Conservation (phyloP, 768 basidiomycete genomes). For the Terana coerulea region DNA sequence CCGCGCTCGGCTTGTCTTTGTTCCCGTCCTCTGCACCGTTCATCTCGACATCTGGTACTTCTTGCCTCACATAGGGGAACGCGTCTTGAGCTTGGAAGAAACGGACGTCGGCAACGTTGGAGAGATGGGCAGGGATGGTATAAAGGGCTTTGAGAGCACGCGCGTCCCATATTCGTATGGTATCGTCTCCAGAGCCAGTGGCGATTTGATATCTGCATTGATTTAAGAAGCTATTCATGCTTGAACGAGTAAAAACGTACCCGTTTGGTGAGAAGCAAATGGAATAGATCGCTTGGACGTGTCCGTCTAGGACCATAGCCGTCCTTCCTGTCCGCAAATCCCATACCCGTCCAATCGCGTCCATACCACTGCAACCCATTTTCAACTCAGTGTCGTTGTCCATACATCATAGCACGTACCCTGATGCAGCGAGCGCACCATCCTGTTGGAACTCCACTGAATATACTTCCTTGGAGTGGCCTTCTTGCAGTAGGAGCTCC, state of each 20-base stretch:
- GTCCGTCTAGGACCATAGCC: constrained; percentile 97
- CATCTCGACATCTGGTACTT: constrained; percentile 38
- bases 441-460: constrained; percentile 95
- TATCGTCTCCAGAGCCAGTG: constrained; percentile 95
- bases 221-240: background rate
- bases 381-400: background rate
- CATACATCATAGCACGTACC: constrained; percentile 48
- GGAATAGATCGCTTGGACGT: constrained; percentile 87
- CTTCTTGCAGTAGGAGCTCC: constrained; percentile 89
- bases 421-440: constrained; percentile 88
- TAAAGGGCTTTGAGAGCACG: constrained; percentile 89
- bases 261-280: constrained; percentile 96
- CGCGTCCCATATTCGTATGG: constrained; percentile 98
- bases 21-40: constrained; percentile 33
- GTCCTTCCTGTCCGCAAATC: constrained; percentile 93
- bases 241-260: constrained; percentile 46
- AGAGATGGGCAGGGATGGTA: constrained; percentile 94
- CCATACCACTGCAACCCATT: constrained; percentile 65
- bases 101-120: constrained; percentile 91
- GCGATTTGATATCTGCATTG: constrained; percentile 86
- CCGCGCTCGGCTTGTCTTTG: constrained; percentile 28
- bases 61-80: constrained; percentile 31
- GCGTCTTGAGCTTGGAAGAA: constrained; percentile 78
- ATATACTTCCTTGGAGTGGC: constrained; percentile 96
- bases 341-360: constrained; percentile 97